phyloP scores from a whole-genome alignment of 2,329 filamentous ascomycete species.

The Emydomyces testavorans region DNA sequence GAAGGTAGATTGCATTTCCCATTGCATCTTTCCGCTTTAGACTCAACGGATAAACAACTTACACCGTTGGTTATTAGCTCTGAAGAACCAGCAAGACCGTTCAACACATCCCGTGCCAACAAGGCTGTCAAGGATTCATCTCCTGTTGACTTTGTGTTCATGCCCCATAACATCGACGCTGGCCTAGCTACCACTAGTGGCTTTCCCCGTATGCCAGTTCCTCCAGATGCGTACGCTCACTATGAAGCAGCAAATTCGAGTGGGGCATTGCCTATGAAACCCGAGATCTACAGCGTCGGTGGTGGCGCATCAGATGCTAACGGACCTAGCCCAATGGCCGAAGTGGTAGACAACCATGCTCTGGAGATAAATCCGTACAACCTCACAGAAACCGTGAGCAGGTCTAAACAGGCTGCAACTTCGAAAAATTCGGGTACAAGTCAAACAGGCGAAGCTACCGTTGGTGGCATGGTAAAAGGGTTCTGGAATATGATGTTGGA shows the following conservation, averaged over 20 bases:
- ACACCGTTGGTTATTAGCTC: not conserved
- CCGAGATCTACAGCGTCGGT: constrained; percentile 45
- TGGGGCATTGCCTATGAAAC: constrained; percentile 37
- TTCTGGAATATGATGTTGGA: constrained; percentile 41
- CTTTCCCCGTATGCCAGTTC: constrained; percentile 41
- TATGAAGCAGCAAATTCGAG: constrained; percentile 15
- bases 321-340: constrained; percentile 45
- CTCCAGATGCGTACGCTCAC: constrained; percentile 32
- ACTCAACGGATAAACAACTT: not conserved
- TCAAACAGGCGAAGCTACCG: constrained; percentile 30
- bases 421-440: constrained; percentile 20
- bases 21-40: constrained; percentile 21
- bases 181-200: constrained; percentile 21
- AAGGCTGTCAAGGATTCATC: constrained; percentile 48
- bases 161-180: constrained; percentile 42
- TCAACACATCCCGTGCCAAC: constrained; percentile 50
- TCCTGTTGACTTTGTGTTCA: constrained; percentile 52
- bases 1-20: not conserved
- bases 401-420: constrained; percentile 29
- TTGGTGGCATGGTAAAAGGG: constrained; percentile 31
- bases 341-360: constrained; percentile 46
- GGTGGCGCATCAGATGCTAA: constrained; percentile 33
- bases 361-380: constrained; percentile 47
- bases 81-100: constrained; percentile 36
- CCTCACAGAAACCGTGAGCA: constrained; percentile 41